These are phyloP conservation scores for Dactylellina drechsleri DNA, from an alignment of 2,329 filamentous ascomycete species.

Conservation along the genomic window DNA sequence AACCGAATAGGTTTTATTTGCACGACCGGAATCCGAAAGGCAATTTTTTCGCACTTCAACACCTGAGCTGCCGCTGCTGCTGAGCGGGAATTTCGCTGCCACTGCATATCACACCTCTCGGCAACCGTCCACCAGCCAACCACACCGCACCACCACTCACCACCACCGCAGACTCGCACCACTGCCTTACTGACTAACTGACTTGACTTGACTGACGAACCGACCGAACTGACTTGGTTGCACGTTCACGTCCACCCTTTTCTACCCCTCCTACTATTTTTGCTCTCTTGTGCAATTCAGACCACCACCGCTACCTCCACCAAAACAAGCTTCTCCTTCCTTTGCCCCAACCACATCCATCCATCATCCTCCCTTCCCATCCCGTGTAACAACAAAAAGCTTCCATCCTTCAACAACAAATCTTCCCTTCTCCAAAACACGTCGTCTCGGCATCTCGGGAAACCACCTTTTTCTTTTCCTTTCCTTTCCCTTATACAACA, in stretches of 20 bases:
- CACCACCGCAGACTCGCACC: not conserved
- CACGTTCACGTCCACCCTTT: slow-evolving; percentile 1
- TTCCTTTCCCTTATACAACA: not conserved
- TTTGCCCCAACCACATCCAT: slow-evolving; percentile 51
- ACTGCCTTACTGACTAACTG: not conserved
- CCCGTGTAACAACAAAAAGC: not conserved
- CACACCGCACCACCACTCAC: slow-evolving; percentile 16
- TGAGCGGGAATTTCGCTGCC: slow-evolving; percentile 52
- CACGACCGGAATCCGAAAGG: slow-evolving; percentile 12
- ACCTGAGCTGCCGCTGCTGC: slow-evolving; percentile 5
- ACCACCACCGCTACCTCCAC: not conserved
- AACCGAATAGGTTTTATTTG: not conserved
- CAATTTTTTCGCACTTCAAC: not conserved
- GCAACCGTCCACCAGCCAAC: slow-evolving; percentile 47
- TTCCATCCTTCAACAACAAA: slow-evolving; percentile 72
- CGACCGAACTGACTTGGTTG: too few species aligned
- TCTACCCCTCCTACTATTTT: slow-evolving; percentile 54
- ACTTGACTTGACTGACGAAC: not conserved
- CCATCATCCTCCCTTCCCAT: slow-evolving; percentile 37
- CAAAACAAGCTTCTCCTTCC: slow-evolving; percentile 37
- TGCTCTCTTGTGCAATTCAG: slow-evolving; percentile 27
- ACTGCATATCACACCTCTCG: slow-evolving; percentile 40
- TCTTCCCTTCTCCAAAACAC: slow-evolving; percentile 13
- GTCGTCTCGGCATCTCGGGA: slow-evolving; percentile 13
- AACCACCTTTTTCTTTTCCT: too few species aligned